Conservation (phyloP, 208 protist species). For the Crithidia bombi region DNA sequence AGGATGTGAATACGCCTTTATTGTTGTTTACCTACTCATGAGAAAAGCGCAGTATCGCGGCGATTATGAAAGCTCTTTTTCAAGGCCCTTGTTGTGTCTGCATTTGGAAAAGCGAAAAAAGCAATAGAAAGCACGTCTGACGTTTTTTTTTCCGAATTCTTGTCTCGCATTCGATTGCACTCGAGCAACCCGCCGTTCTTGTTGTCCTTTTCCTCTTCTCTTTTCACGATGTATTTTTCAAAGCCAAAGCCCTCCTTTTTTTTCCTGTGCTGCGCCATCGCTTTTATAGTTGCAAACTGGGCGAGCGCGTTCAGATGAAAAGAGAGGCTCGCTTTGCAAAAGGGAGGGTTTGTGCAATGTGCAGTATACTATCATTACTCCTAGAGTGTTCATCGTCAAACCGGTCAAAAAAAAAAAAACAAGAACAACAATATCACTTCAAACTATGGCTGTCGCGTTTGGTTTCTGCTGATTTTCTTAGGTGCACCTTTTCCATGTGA, state of each 20-base stretch:
- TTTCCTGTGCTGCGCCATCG: not conserved
- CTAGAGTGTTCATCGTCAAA: not conserved
- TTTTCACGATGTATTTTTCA: conserved; percentile 12
- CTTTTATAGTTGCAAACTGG: not conserved
- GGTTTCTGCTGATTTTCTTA: no score
- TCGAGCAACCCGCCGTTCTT: no score
- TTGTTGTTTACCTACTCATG: no score
- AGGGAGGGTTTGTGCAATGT: not conserved
- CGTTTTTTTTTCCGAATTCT: conserved; percentile 34
- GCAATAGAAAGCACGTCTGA: no score
- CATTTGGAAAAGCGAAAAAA: no score
- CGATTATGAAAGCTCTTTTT: no score
- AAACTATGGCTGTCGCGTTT: no score
- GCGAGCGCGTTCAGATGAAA: not conserved
- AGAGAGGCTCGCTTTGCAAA: not conserved
- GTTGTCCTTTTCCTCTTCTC: conserved; percentile 17
- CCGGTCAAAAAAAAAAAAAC: not conserved
- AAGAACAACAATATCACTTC: not conserved
- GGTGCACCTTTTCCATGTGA: no score
- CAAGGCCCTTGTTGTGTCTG: no score
- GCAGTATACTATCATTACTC: not conserved
- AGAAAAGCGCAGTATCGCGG: no score
- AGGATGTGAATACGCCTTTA: no score
- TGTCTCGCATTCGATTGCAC: no score
- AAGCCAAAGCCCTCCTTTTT: conserved; percentile 25